Percentiles rank a stretch among this genome's conserved stretches.
These are phyloP conservation scores for Geopyxis carbonaria DNA, from an alignment of 495 filamentous ascomycete genomes.

Conservation along the genomic window DNA sequence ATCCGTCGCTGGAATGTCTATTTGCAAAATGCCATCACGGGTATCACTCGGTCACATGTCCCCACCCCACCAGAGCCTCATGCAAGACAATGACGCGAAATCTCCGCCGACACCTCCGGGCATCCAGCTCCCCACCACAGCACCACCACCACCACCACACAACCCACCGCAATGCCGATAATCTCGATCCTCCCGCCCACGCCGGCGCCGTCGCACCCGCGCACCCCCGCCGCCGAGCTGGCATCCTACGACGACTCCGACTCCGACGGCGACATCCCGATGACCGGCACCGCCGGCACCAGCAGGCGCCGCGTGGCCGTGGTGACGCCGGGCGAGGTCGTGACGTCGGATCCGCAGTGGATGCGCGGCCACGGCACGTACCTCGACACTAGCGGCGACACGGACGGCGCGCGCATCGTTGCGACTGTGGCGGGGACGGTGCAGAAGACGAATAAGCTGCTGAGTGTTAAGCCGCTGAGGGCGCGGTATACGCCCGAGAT, in stretches of 20 bases:
- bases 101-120: too few species aligned
- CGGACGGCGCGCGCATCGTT: conserved; percentile 41
- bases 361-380: conserved; percentile 49
- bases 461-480: conserved; percentile 72
- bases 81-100: too few species aligned
- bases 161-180: conserved; percentile 48
- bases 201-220: conserved; percentile 19
- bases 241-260: conserved; percentile 31
- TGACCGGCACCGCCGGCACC: conserved; percentile 29
- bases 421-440: conserved; percentile 78
- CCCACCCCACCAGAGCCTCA: too few species aligned
- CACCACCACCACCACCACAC: too few species aligned
- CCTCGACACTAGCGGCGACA: conserved; percentile 6
- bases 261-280: conserved; percentile 46
- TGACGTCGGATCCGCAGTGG: conserved; percentile 88
- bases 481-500: conserved; percentile 94
- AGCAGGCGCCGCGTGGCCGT: conserved; percentile 36
- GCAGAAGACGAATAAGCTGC: conserved; percentile 84
- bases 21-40: too few species aligned
- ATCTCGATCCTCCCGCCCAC: conserved; percentile 57
- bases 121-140: too few species aligned
- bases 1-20: too few species aligned
- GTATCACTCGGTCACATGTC: too few species aligned
- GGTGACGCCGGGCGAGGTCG: conserved; percentile 75
- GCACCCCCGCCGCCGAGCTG: conserved; percentile 26